Conservation (phyloP, 139 green algal species). For the Marvania coccoides region DNA sequence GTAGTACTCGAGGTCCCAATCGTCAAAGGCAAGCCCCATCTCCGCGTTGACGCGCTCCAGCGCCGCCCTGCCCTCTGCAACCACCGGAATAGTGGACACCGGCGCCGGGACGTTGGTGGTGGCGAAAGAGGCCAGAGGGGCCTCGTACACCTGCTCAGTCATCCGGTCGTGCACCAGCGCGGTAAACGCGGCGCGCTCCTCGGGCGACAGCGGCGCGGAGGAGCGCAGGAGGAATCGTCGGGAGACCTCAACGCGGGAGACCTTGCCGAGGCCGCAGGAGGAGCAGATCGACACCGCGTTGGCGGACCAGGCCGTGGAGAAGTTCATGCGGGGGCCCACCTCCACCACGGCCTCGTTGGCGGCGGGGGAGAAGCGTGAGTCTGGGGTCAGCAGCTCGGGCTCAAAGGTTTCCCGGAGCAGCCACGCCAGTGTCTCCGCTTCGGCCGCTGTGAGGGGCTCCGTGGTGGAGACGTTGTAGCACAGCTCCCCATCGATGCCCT, state of each 20-base stretch:
- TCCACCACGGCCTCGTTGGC: slow-evolving; percentile 34
- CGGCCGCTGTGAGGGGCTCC: slow-evolving; percentile 43
- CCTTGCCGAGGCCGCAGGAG: slow-evolving; percentile 74
- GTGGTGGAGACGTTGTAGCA: slow-evolving; percentile 88
- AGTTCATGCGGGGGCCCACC: slow-evolving; percentile 85
- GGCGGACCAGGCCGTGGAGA: slow-evolving; percentile 90
- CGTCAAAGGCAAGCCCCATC: slow-evolving; percentile 96
- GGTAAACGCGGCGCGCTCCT: slow-evolving; percentile 39
- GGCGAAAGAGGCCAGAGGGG: slow-evolving; percentile 62
- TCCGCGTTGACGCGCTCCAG: slow-evolving; percentile 83
- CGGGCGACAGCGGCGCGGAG: slow-evolving; percentile 16
- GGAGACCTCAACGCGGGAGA: slow-evolving; percentile 74
- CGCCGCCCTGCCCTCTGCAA: slow-evolving; percentile 66
- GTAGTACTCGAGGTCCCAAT: slow-evolving; percentile 95
- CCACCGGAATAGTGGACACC: slow-evolving; percentile 77
- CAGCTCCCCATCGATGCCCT: slow-evolving; percentile 66
- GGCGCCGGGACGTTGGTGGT: slow-evolving; percentile 37
- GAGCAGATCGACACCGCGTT: slow-evolving; percentile 96
- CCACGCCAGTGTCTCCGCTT: slow-evolving; percentile 79
- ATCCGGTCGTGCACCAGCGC: slow-evolving; percentile 91
- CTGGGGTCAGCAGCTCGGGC: slow-evolving; percentile 71
- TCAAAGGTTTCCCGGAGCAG: slow-evolving; percentile 95
- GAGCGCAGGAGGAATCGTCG: slow-evolving; percentile 63
- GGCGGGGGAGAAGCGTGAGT: slow-evolving; percentile 27
- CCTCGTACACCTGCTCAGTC: slow-evolving; percentile 90